phyloP scores from a whole-genome alignment of 169 alveolate species.

The Babesia bigemina region DNA sequence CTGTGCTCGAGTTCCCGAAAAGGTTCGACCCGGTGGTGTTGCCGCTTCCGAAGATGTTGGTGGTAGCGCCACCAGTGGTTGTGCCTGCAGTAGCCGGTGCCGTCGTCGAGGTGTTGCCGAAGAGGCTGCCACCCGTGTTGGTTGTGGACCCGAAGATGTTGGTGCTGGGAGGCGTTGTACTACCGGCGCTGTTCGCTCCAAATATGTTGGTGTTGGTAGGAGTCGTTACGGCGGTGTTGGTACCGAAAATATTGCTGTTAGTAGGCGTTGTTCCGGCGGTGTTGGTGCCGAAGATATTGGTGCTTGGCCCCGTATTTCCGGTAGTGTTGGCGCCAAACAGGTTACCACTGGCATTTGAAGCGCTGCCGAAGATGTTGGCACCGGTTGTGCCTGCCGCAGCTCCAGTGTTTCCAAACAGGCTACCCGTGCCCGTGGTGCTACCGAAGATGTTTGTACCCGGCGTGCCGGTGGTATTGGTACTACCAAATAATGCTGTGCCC shows the following conservation, averaged over 20 bases:
- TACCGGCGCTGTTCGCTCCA: slow-evolving; percentile 1
- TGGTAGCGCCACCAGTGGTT: slow-evolving; percentile 5
- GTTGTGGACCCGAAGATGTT: background rate
- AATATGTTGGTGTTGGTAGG: slow-evolving; percentile 1
- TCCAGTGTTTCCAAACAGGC: slow-evolving; percentile 37
- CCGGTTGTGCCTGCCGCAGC: slow-evolving; percentile 1
- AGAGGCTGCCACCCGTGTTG: slow-evolving; percentile 23
- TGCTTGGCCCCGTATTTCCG: slow-evolving; percentile 18
- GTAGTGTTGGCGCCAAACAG: slow-evolving; percentile 36
- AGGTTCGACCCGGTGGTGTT: slow-evolving; percentile 10
- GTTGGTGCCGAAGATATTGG: background rate
- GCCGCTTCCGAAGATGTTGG: background rate
- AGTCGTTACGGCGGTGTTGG: background rate
- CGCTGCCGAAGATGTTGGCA: slow-evolving; percentile 31
- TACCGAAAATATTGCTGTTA: background rate
- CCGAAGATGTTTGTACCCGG: slow-evolving; percentile 16
- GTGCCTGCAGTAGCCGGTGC: slow-evolving; percentile 15
- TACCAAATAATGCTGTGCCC: slow-evolving; percentile 18
- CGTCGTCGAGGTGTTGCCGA: slow-evolving; percentile 12
- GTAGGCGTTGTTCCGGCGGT: slow-evolving; percentile 34
- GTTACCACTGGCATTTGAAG: slow-evolving; percentile 16
- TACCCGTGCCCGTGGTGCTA: background rate
- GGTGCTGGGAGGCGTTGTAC: background rate
- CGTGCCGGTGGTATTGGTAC: slow-evolving; percentile 12
- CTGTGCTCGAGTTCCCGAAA: background rate